Evolutionary conservation across 805 yeast species (phyloP), one percentile per base, ranked within the genome.

Genomic region (Ogataea trehaloabstinens): DNA sequence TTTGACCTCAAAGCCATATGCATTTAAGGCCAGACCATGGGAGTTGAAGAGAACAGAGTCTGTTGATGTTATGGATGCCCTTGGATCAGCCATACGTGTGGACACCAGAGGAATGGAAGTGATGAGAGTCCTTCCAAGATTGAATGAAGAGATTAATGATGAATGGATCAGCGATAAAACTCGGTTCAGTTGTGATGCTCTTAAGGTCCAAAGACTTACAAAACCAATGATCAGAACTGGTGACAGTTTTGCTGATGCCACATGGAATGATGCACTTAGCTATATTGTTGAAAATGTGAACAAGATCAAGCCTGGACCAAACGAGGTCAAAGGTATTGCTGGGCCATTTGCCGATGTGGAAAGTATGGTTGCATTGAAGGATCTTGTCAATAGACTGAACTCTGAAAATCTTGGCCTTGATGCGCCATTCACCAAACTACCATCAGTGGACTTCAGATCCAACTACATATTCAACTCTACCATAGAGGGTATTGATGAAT

Each of bases 1-100:
- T 1, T 76, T 86, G 54, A 87, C 95, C 24, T 79, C 87, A 20
- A 87, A 87, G 66, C 95, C 95, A 19, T 86, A 86, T 55, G 89
- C 95, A n/a, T 86, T 86, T 74, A 80, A 78, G 59, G 95, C 95
- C 12, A 77, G 95, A 60, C 95, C 95, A 21, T 86, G 95, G 95
- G 95, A 86, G 66, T 75, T 87, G 61, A 86, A 85, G 70, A 80
- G 85, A 71, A 85, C 95, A 34, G 95, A 86, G 64, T 74, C 91
- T 37, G 75, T 86, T 52, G 95, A 86, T 62, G 93, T 86, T 11
- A 64, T 80, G 68, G 95, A 86, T 63, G 95, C 80, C 17, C 60
- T 86, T 25, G 95, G 95, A 19, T 82, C 91, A 30, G 84, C 80
- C 56, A 76, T 86, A 49, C 75, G 95, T 60, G 88, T 86, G 38